Evolutionary conservation across 345 rosid genomes (phyloP), one percentile per base, ranked within the genome.

Genomic region (Triadica sebifera): DNA sequence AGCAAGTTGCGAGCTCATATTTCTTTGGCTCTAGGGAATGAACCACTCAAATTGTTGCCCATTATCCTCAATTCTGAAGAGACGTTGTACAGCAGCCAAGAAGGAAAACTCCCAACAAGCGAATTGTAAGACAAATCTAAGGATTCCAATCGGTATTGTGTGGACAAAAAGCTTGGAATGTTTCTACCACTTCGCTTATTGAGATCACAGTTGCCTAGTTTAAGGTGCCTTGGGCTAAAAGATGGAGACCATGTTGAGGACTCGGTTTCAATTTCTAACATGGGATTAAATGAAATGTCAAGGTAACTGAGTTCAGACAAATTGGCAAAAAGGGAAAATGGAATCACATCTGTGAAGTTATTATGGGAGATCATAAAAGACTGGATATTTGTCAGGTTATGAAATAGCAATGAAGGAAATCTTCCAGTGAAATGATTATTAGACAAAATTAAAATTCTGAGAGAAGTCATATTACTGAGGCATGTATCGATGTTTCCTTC

Each of bases 301-400:
- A 78, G 74, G 17, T 15, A 5, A 39, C 0, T 13, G 15, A 78
- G 41, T 49, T 65, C 52, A 0, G 74, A 67, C 12, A 78, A 57
- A 78, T 67, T 73, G 24, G 69, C 73, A 56, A 78, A 72, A 38
- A 41, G 20, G 17, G 65, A 67, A 20, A 78, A 41, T 9, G 68
- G 43, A 60, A 78, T 6, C 22, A 0, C 47, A 49, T 66, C 77
- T 7, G 41, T 22, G 34, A 78, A 60, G 15, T n/a, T 6, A 69
- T 68, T 78, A 0, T 39, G 1, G 2, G 70, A 61, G 22, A 78
- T 16, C 7, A 6, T 1, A 5, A 73, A 67, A 13, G n/a, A 53
- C 43, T 73, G 59, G 1, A 78, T 66, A 39, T 50, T 66, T 67
- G 64, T 72, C 3, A 72, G 55, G 74, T 78, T 78, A 11, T 45